Evolutionary conservation across 2,329 filamentous ascomycete genomes (phyloP).

Genomic region (Dothistroma pini): DNA sequence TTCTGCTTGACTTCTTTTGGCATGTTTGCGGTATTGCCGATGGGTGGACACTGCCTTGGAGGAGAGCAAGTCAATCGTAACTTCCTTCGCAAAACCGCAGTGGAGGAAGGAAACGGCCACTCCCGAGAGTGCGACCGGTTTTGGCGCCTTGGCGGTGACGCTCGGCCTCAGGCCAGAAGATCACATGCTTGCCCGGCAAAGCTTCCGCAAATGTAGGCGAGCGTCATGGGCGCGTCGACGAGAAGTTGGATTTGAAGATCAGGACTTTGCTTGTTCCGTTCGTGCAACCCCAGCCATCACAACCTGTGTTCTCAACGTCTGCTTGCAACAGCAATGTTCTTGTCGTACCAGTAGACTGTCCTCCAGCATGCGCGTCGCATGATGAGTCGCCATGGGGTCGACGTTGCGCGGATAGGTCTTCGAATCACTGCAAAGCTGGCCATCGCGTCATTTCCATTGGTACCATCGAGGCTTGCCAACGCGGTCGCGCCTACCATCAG

Average conservation of each 20-base stretch:
- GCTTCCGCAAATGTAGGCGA: not conserved
- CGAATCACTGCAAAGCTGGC: constrained; percentile 9
- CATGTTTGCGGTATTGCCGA: constrained; percentile 39
- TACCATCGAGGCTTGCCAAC: constrained; percentile 9
- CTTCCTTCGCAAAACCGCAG: not conserved
- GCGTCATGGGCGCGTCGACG: constrained; percentile 1
- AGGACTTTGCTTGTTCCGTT: constrained; percentile 23
- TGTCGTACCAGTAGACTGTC: not conserved
- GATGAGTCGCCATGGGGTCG: constrained; percentile 43
- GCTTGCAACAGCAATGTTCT: constrained; percentile 15
- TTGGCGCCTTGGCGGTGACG: not conserved
- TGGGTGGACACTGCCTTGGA: constrained; percentile 4
- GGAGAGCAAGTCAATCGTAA: not conserved
- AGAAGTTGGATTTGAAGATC: constrained; percentile 1
- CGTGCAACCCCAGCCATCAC: constrained; percentile 1
- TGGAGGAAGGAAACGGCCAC: not conserved
- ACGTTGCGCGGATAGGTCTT: constrained; percentile 19
- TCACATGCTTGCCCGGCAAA: constrained; percentile 1
- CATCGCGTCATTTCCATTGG: constrained; percentile 11
- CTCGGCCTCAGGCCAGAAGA: not conserved
- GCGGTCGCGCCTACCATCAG: constrained; percentile 6
- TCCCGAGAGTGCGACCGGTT: not conserved
- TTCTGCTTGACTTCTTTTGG: constrained; percentile 54
- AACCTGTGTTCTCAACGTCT: constrained; percentile 5
- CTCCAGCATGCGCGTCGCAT: constrained; percentile 22